Conservation (phyloP, 768 basidiomycete species). For the Amyloporia xantha region DNA sequence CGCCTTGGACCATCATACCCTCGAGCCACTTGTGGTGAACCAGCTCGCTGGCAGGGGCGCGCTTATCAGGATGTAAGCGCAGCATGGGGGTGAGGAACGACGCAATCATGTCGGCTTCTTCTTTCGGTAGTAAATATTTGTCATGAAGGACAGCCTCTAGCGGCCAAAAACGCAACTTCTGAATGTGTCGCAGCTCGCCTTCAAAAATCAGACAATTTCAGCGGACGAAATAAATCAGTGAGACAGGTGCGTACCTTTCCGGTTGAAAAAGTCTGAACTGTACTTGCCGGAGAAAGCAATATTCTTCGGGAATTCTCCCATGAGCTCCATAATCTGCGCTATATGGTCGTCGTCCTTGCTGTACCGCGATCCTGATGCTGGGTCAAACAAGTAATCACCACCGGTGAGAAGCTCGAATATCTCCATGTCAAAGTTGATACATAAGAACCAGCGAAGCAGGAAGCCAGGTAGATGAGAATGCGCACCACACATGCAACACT, state of each 20-base stretch:
- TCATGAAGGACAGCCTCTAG: constrained; percentile 77
- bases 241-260: constrained; percentile 64
- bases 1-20: constrained; percentile 80
- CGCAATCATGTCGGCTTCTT: constrained; percentile 75
- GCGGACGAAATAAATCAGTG: background rate
- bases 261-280: constrained; percentile 89
- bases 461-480: constrained; percentile 14
- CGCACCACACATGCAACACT: constrained; percentile 89
- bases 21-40: constrained; percentile 85
- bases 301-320: constrained; percentile 82
- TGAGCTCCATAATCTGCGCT: constrained; percentile 94
- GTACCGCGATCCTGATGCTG: constrained; percentile 89
- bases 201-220: background rate
- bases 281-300: constrained; percentile 91
- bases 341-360: constrained; percentile 97
- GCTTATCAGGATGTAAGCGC: constrained; percentile 78
- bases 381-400: constrained; percentile 97
- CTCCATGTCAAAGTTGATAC: too few species aligned
- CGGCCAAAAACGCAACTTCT: constrained; percentile 90
- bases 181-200: constrained; percentile 90
- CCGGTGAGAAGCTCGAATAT: constrained; percentile 94
- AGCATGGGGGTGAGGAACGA: constrained; percentile 89
- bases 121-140: constrained; percentile 88
- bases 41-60: constrained; percentile 84
- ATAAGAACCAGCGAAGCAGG: too few species aligned